A percentile compares a stretch with the other conserved stretches of the same genome.
Conservation (phyloP, 371 early-diverging fungal genomes). For the Vairimorpha necatrix region DNA sequence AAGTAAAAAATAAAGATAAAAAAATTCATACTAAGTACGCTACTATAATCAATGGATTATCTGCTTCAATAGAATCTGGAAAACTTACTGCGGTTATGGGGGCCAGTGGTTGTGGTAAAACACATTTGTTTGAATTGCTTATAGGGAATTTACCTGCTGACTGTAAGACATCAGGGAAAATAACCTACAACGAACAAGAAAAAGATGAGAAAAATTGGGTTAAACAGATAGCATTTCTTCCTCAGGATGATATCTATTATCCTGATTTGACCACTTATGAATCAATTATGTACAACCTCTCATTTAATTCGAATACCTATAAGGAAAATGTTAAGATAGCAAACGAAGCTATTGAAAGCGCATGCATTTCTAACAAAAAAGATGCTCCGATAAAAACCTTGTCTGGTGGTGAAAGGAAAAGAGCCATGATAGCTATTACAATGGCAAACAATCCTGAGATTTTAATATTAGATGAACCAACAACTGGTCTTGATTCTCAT, state of each 20-base stretch:
- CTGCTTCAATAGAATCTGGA: slow-evolving; percentile 19
- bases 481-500: slow-evolving; percentile 54
- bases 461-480: slow-evolving; percentile 57
- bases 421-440: slow-evolving; percentile 52
- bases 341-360: slow-evolving; percentile 2
- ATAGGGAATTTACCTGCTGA: slow-evolving; percentile 66
- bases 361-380: neutral
- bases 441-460: slow-evolving; percentile 34
- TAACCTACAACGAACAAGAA: slow-evolving; percentile 55
- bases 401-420: slow-evolving; percentile 56
- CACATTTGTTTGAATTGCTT: slow-evolving; percentile 62
- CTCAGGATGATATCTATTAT: slow-evolving; percentile 28
- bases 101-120: slow-evolving; percentile 69
- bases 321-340: slow-evolving; percentile 66
- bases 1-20: slow-evolving; percentile 26
- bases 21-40: slow-evolving; percentile 7
- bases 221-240: slow-evolving; percentile 58
- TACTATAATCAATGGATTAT: slow-evolving; percentile 26
- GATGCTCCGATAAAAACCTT: slow-evolving; percentile 32
- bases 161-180: slow-evolving; percentile 67
- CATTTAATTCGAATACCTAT: slow-evolving; percentile 22
- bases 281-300: neutral
- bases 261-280: slow-evolving; percentile 1
- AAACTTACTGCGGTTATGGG: slow-evolving; percentile 70
- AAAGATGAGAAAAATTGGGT: slow-evolving; percentile 39